Percentiles rank a stretch among this genome's conserved stretches.
These are phyloP conservation scores for Ophiostoma ips DNA, from an alignment of 2,329 filamentous ascomycete genomes.

Conservation along the genomic window DNA sequence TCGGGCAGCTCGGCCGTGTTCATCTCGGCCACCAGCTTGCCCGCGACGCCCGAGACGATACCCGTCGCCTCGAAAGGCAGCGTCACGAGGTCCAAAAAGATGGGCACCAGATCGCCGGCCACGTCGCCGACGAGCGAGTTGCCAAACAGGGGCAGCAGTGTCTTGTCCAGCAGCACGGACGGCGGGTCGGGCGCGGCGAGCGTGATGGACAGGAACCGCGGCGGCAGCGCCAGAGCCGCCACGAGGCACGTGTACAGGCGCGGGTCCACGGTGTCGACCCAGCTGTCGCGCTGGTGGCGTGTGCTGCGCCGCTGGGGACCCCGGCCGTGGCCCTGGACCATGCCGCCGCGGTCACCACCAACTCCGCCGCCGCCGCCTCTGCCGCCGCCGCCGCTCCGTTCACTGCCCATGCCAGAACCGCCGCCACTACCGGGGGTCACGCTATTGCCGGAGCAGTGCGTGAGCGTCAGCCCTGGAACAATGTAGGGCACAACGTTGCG, in stretches of 20 bases:
- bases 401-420: not conserved
- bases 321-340: slow-evolving; percentile 4
- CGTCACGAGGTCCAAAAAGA: slow-evolving; percentile 71
- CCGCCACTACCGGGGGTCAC: slow-evolving; percentile 12
- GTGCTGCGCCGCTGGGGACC: slow-evolving; percentile 8
- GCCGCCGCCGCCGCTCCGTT: slow-evolving; percentile 17
- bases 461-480: slow-evolving; percentile 52
- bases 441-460: slow-evolving; percentile 65
- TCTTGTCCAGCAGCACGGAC: slow-evolving; percentile 57
- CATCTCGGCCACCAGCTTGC: slow-evolving; percentile 63
- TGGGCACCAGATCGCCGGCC: slow-evolving; percentile 62
- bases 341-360: slow-evolving; percentile 17
- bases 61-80: slow-evolving; percentile 81
- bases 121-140: slow-evolving; percentile 65
- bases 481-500: slow-evolving; percentile 62
- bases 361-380: slow-evolving; percentile 26
- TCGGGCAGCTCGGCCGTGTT: slow-evolving; percentile 46
- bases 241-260: slow-evolving; percentile 50
- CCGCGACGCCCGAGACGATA: slow-evolving; percentile 88
- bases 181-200: slow-evolving; percentile 61
- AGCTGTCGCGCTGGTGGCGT: slow-evolving; percentile 18
- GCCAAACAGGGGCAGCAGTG: slow-evolving; percentile 50
- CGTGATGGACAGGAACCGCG: slow-evolving; percentile 59
- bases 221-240: slow-evolving; percentile 42
- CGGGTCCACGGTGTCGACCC: slow-evolving; percentile 48